Base-by-base conservation (phyloP, 2,329 filamentous ascomycete species). In the Colletotrichum sp. region DNA sequence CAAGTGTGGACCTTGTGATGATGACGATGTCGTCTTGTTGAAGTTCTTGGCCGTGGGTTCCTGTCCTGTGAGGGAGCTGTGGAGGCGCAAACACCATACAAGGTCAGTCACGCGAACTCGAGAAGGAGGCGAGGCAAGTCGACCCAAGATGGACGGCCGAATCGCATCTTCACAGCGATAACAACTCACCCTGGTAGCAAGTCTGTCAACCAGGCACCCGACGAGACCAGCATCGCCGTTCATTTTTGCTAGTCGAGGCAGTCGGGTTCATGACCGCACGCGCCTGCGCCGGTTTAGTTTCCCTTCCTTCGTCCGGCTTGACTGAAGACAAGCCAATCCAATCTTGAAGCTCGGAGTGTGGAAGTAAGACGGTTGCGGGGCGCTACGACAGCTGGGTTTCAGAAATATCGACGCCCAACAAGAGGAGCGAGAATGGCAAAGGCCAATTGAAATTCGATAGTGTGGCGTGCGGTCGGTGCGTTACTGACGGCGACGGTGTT, bases 41-140 rank as follows among this genome's bases (percentile, higher is more conserved):
- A 76, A 93, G 87, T 78, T 90, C 89, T 79, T 90, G 88, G 78
- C 87, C 86, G 74, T 87, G 87, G 74, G 88, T 90, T 80, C 91
- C 91, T 71, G 91, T 92, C 78, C 90, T 88, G 84, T 93, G 91
- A 71, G 92, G 92, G 71, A 93, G 89, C 91, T 93, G 76, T 66
- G 71, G 10, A n/a, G 73, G 52, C 43, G 62, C 36, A 65, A 65
- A 28, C 56, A n/a, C 28, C 56, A 68, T 24, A 38, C n/a, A 21
- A 26, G 18, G 36, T 18, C 21, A 32, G 66, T 68, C 24, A 68
- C 32, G 21, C 32, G 28, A 48, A 48, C 38, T 48, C 18, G 9
- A n/a, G 38, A 18, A 48, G 58, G 18, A 58, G 26, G 73, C 34
- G 34, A 67, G 67, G 71, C 28, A 18, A 60, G 56, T 30, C 8